A percentile compares a stretch with the other conserved stretches of the same genome.
Evolutionary conservation across 2,329 filamentous ascomycete genomes (phyloP).

Genomic region (Mariannaea elegans): DNA sequence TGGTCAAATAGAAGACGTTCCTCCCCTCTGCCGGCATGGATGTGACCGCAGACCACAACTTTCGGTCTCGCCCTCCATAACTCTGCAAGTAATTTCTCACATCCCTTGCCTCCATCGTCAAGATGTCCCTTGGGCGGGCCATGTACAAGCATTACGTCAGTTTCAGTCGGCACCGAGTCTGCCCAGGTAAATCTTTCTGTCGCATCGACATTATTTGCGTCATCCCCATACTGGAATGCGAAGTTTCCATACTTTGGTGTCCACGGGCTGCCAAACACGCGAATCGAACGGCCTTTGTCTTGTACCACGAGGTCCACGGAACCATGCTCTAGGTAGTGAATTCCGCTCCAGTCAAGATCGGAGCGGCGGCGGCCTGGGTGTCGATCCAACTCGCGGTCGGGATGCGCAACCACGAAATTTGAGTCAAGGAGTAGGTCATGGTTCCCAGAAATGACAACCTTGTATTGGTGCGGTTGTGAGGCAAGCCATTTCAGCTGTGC

Average conservation of each 20-base stretch:
- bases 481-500: slow-evolving; percentile 19
- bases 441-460: slow-evolving; percentile 21
- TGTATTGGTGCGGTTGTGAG: slow-evolving; percentile 10
- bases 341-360: slow-evolving; percentile 44
- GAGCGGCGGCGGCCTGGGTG: not conserved
- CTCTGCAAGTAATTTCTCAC: slow-evolving; percentile 41
- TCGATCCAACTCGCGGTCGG: not conserved
- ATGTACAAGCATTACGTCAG: slow-evolving; percentile 52
- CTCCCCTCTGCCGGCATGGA: slow-evolving; percentile 41
- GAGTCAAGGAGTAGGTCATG: slow-evolving; percentile 23
- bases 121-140: slow-evolving; percentile 47
- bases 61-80: slow-evolving; percentile 43
- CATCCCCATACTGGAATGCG: slow-evolving; percentile 57
- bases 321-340: slow-evolving; percentile 46
- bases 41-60: slow-evolving; percentile 51
- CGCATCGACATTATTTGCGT: too few relatives aligned
- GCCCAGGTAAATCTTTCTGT: slow-evolving; percentile 15
- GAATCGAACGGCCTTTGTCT: slow-evolving; percentile 39
- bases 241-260: slow-evolving; percentile 46
- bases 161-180: slow-evolving; percentile 30
- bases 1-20: not conserved
- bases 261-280: slow-evolving; percentile 47
- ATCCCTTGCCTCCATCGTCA: slow-evolving; percentile 45
- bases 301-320: slow-evolving; percentile 34
- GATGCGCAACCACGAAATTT: slow-evolving; percentile 3